These are phyloP conservation scores for Astraeus odoratus DNA, from an alignment of 768 basidiomycete species.

Conservation along the genomic window DNA sequence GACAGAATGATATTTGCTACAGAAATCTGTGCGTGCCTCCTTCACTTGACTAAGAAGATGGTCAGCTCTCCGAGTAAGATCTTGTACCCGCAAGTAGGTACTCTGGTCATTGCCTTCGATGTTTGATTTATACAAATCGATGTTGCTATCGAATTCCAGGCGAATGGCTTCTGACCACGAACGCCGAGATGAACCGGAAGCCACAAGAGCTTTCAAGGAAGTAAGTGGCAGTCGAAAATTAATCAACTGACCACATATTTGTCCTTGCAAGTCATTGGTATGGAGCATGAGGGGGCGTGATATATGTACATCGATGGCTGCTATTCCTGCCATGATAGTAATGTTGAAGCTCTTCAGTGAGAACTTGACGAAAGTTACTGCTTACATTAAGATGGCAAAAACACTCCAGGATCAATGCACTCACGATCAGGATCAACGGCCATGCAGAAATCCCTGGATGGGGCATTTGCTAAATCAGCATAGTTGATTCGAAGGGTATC, in stretches of 20 bases:
- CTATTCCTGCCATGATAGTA: slow-evolving; percentile 45
- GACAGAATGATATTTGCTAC: not conserved
- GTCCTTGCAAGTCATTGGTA: slow-evolving; percentile 70
- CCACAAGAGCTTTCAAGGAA: slow-evolving; percentile 44
- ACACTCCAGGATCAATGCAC: slow-evolving; percentile 14
- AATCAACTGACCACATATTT: slow-evolving; percentile 56
- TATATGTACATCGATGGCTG: slow-evolving; percentile 49
- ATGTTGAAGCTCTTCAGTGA: slow-evolving; percentile 46
- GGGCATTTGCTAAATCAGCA: slow-evolving; percentile 71
- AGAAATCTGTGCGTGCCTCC: slow-evolving; percentile 10
- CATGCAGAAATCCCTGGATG: slow-evolving; percentile 59
- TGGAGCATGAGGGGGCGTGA: slow-evolving; percentile 58
- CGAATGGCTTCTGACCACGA: slow-evolving; percentile 65
- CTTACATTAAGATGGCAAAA: slow-evolving; percentile 5
- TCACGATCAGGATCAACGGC: slow-evolving; percentile 73
- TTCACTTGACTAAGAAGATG: slow-evolving; percentile 38
- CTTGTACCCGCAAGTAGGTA: slow-evolving; percentile 65
- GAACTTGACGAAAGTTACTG: slow-evolving; percentile 84
- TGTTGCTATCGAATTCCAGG: slow-evolving; percentile 42
- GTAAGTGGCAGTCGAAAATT: slow-evolving; percentile 51
- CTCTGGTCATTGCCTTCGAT: slow-evolving; percentile 50
- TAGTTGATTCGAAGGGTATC: slow-evolving; percentile 64
- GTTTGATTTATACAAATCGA: slow-evolving; percentile 68
- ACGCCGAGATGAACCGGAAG: slow-evolving; percentile 30
- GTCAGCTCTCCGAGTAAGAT: slow-evolving; percentile 60